Evolutionary conservation across 352 stramenopile genomes (phyloP).

Genomic region (Globisporangium megalacanthum): DNA sequence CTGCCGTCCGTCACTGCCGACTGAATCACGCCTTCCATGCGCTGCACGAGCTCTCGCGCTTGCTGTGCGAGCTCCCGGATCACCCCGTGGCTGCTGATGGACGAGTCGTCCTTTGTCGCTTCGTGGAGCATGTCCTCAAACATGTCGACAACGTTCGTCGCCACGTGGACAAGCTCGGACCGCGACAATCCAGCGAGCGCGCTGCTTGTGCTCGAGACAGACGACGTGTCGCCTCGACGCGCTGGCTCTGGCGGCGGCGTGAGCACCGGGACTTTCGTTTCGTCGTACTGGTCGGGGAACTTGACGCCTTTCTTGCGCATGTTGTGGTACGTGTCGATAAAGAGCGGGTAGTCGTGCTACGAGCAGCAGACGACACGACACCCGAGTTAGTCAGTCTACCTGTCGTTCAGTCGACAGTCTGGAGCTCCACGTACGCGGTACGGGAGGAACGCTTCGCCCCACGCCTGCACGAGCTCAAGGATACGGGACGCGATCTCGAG

Average conservation of each 20-base stretch:
- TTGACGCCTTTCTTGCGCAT: constrained; percentile 73
- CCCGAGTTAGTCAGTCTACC: no score
- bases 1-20: constrained; percentile 44
- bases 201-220: constrained; percentile 37
- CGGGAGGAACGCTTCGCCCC: constrained; percentile 79
- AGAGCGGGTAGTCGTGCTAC: constrained; percentile 64
- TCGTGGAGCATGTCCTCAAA: constrained; percentile 82
- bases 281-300: constrained; percentile 77
- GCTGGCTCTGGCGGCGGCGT: constrained; percentile 22
- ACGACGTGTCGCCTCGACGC: constrained; percentile 31
- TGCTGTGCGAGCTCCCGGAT: constrained; percentile 68
- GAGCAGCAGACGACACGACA: not conserved
- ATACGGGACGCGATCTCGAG: constrained; percentile 69
- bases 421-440: constrained; percentile 23
- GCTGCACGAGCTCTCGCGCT: constrained; percentile 50
- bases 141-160: constrained; percentile 69
- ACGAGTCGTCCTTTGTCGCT: constrained; percentile 38
- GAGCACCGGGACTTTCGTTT: constrained; percentile 54
- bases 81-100: constrained; percentile 39
- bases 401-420: constrained; percentile 2
- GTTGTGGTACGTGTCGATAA: constrained; percentile 82
- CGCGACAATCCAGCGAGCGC: constrained; percentile 47
- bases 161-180: constrained; percentile 54
- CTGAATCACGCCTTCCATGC: constrained; percentile 61
- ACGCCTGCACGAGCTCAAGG: constrained; percentile 71